Conservation (phyloP, 2,329 filamentous ascomycete genomes). For the Scleromitrula shiraiana region DNA sequence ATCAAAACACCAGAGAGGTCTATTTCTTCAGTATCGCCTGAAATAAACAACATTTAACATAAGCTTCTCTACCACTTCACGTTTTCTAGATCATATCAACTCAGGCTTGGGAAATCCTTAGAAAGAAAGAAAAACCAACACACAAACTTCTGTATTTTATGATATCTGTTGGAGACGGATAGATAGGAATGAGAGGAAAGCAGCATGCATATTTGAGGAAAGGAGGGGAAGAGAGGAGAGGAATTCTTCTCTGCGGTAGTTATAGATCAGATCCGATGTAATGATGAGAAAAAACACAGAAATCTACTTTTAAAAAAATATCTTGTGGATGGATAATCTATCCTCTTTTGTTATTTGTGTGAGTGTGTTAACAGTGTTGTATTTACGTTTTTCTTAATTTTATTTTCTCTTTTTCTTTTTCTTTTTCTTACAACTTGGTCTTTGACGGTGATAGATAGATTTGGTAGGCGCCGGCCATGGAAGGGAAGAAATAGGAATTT, state of each 20-base stretch:
- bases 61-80: background rate
- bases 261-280: slow-evolving; percentile 5
- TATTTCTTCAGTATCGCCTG: background rate
- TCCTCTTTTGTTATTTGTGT: too few species aligned
- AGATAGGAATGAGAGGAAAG: background rate
- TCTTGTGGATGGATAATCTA: too few species aligned
- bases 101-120: slow-evolving; percentile 1
- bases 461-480: too few species aligned
- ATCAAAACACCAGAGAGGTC: background rate
- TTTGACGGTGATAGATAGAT: too few species aligned
- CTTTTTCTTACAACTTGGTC: too few species aligned
- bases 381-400: too few species aligned
- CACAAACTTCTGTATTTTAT: background rate
- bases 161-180: slow-evolving; percentile 1
- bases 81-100: background rate
- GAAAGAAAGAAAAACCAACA: background rate
- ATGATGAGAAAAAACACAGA: slow-evolving; percentile 3
- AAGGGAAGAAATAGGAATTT: too few species aligned
- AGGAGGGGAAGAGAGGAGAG: too few species aligned
- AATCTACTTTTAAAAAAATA: too few species aligned
- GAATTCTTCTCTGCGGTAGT: background rate
- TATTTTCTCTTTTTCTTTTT: too few species aligned
- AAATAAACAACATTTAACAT: background rate
- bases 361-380: too few species aligned
- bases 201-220: background rate